phyloP scores from a whole-genome alignment of 2,329 filamentous ascomycete species.

The Colletotrichum cuscutae region DNA sequence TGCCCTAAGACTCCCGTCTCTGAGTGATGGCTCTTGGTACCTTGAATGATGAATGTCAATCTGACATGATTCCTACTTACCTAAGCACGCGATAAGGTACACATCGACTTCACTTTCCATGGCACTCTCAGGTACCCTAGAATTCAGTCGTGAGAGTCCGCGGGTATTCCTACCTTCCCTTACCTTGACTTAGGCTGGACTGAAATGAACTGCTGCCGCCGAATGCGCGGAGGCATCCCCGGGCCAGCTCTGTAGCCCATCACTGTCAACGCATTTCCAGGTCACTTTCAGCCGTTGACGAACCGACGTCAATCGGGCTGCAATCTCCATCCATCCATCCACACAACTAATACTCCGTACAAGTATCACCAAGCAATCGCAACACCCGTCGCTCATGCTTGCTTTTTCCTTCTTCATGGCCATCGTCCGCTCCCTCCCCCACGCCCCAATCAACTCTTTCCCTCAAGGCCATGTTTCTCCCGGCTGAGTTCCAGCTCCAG shows the following conservation, averaged over 20 bases:
- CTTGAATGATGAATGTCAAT: neutral
- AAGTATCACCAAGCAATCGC: neutral
- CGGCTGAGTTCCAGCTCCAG: neutral
- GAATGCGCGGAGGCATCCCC: neutral
- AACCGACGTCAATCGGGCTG: neutral
- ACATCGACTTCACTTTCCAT: too few relatives aligned
- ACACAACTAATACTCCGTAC: neutral
- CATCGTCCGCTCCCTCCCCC: neutral
- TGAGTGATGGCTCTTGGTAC: neutral
- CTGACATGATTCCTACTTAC: neutral
- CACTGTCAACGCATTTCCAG: neutral
- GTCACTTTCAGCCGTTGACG: neutral
- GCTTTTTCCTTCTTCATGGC: neutral
- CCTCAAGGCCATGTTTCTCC: neutral
- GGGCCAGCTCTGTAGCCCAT: neutral
- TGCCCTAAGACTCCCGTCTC: too few relatives aligned
- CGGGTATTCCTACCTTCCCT: too few relatives aligned
- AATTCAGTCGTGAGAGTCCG: too few relatives aligned
- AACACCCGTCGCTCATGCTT: neutral
- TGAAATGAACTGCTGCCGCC: too few relatives aligned
- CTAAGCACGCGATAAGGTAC: neutral
- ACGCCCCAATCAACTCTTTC: neutral
- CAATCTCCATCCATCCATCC: neutral
- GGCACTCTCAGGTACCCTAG: too few relatives aligned
- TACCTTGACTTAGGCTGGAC: too few relatives aligned